These are phyloP conservation scores for Tylopilus felleus DNA, from an alignment of 768 basidiomycete species.

Conservation along the genomic window DNA sequence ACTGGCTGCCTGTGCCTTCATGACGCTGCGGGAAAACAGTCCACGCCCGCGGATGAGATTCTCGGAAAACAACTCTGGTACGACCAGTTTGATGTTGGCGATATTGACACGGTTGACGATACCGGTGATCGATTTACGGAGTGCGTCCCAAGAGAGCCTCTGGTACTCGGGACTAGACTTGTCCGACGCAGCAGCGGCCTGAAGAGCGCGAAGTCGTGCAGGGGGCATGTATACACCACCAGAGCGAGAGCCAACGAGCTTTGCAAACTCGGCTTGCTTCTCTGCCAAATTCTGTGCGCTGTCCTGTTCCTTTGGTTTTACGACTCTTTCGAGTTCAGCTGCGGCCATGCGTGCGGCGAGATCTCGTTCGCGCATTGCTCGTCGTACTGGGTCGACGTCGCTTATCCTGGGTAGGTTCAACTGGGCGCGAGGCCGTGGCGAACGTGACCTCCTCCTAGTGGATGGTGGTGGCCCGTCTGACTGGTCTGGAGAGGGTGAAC, in stretches of 20 bases:
- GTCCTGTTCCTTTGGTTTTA: conserved; percentile 49
- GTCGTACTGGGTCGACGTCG: conserved; percentile 76
- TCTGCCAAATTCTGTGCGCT: conserved; percentile 51
- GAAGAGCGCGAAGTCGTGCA: conserved; percentile 86
- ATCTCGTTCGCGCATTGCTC: conserved; percentile 75
- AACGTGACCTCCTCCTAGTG: conserved; percentile 41
- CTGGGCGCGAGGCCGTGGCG: conserved; percentile 31
- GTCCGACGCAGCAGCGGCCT: conserved; percentile 76
- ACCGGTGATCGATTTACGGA: conserved; percentile 97
- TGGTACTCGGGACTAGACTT: conserved; percentile 89
- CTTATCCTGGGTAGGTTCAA: conserved; percentile 48
- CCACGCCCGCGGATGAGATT: conserved; percentile 93
- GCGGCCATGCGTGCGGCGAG: conserved; percentile 69
- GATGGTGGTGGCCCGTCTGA: conserved; percentile 37
- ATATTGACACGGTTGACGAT: conserved; percentile 99
- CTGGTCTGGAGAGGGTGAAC: conserved; percentile 40
- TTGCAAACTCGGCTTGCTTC: conserved; percentile 84
- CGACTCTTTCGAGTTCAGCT: conserved; percentile 59
- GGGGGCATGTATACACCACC: conserved; percentile 98
- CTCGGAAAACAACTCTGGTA: conserved; percentile 89
- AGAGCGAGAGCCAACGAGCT: conserved; percentile 74
- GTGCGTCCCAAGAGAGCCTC: conserved; percentile 94
- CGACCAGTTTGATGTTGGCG: conserved; percentile 90
- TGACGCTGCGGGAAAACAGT: conserved; percentile 88
- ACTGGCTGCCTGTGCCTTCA: conserved; percentile 97